Base-by-base conservation (phyloP, 129 eudicot species). In the Rutidosis leptorrhynchoides region DNA sequence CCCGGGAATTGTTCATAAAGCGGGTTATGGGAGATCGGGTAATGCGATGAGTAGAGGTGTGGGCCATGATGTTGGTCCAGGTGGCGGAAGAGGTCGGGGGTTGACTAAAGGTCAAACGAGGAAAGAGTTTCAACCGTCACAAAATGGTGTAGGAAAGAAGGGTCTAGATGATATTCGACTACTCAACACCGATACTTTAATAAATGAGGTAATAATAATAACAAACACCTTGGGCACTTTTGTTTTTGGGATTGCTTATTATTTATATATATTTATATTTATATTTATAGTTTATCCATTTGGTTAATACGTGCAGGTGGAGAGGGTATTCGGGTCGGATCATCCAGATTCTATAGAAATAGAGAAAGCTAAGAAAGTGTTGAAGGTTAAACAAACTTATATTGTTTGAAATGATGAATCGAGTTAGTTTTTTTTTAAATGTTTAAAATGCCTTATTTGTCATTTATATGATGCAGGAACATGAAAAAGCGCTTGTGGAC, bases 111-210 rank as follows among this genome's bases (percentile, higher is more conserved):
- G 85, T 70, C 98, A 77, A 46, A 26, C 86, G 4, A 71, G 85
- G 68, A 91, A 83, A 69, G 95, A 85, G 59, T 86, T 83, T 32
- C 84, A 74, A 43, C 90, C 93, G 10, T 80, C 89, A 37, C 93
- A 83, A 56, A 87, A 88, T 80, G 98, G 98, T 75, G 81, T 84
- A 28, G 96, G 96, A 69, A 91, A 82, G 85, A 85, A 87, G 72
- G 84, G 78, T 19, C 57, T 65, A 2, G 88, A 82, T 48, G 98
- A 91, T 74, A 83, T 91, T 54, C 90, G 78, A 59, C 56, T 91
- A 72, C 83, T 85, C 45, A 82, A 88, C 58, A 91, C 98, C 1
- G 95, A 88, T 70, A 69, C 90, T 70, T 76, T 91, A 43, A 83
- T 91, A 64, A 87, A 85, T 68, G 96, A 91, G 96, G 97, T 91